Percentiles rank a stretch among this genome's conserved stretches.
Evolutionary conservation across 768 basidiomycete genomes (phyloP).

Genomic region (Clitopilus passeckerianus): DNA sequence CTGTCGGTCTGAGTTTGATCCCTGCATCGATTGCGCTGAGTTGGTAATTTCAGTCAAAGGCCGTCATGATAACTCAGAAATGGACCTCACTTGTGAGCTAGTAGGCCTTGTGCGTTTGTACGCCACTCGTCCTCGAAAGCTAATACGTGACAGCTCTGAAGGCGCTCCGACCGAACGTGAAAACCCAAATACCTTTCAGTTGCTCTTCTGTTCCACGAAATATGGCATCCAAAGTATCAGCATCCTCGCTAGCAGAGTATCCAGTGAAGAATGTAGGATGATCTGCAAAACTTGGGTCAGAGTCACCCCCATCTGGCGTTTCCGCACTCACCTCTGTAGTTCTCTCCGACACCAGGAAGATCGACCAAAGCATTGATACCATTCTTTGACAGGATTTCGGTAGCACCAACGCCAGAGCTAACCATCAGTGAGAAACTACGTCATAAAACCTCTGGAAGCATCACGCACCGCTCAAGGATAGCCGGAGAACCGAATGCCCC

Average conservation of each 20-base stretch:
- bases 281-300: constrained; percentile 20
- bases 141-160: not conserved
- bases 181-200: constrained; percentile 29
- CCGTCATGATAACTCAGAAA: not conserved
- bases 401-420: constrained; percentile 63
- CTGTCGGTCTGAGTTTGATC: constrained; percentile 49
- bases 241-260: constrained; percentile 38
- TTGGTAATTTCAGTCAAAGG: no score
- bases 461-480: constrained; percentile 43
- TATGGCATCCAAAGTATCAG: constrained; percentile 43
- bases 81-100: constrained; percentile 42
- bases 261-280: constrained; percentile 31
- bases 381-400: constrained; percentile 36
- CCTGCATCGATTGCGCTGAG: constrained; percentile 48
- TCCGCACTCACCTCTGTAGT: constrained; percentile 41
- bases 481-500: constrained; percentile 53
- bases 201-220: constrained; percentile 32
- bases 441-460: not conserved
- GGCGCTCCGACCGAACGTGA: not conserved
- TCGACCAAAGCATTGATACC: constrained; percentile 49
- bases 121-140: constrained; percentile 10
- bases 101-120: constrained; percentile 17
- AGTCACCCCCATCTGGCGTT: not conserved
- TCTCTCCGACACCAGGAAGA: constrained; percentile 76
- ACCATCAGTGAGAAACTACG: constrained; percentile 1